Conservation (phyloP, 441 rosid genomes). For the Populus trichocarpa region DNA sequence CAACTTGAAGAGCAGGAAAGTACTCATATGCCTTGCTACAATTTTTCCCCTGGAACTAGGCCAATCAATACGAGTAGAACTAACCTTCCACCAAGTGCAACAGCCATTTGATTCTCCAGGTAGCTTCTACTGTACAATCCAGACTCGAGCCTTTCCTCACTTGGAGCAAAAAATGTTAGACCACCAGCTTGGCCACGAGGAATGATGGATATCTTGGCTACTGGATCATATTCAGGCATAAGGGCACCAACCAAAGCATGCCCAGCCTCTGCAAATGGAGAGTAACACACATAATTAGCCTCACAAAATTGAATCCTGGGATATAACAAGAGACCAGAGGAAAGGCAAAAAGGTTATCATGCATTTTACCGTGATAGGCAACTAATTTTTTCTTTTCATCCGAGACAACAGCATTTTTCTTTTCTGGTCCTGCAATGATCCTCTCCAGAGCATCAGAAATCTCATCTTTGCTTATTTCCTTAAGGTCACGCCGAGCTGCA, state of each 20-base stretch:
- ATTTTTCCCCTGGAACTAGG: too few relatives aligned
- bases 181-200: conserved; percentile 99
- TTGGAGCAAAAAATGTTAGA: conserved; percentile 89
- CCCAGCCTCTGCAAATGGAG: conserved; percentile 73
- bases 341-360: neutral
- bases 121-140: conserved; percentile 92
- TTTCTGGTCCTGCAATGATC: conserved; percentile 97
- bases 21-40: neutral
- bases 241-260: conserved; percentile 94
- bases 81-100: conserved; percentile 94
- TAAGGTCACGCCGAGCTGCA: conserved; percentile 90
- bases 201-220: conserved; percentile 91
- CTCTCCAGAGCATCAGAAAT: conserved; percentile 94
- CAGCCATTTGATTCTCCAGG: conserved; percentile 96
- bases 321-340: neutral
- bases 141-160: conserved; percentile 95
- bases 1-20: neutral
- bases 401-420: conserved; percentile 90
- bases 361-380: conserved; percentile 72
- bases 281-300: conserved; percentile 7
- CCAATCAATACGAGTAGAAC: neutral
- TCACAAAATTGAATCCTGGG: neutral
- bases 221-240: conserved; percentile 95
- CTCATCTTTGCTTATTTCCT: conserved; percentile 96
- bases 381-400: conserved; percentile 89